Conservation (phyloP, 2,329 filamentous ascomycete genomes). For the Cryphonectria naterciae region DNA sequence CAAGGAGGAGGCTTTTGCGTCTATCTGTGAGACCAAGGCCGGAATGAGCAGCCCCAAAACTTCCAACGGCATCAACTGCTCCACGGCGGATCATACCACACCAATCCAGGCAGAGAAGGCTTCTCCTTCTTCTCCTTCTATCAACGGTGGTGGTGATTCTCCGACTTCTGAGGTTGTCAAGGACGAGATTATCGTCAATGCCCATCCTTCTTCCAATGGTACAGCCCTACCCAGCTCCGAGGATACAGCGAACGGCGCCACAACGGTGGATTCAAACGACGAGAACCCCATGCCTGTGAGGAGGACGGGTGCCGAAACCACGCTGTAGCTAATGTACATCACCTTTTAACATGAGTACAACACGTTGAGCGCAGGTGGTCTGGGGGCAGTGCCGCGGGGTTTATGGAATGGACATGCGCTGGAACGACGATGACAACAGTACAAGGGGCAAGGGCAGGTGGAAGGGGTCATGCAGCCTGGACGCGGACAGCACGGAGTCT, state of each 20-base stretch:
- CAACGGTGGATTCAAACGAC: background rate
- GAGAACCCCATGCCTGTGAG: background rate
- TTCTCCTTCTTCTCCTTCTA: background rate
- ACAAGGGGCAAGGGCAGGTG: background rate
- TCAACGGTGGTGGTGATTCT: background rate
- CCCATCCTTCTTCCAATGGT: background rate
- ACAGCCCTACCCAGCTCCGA: background rate
- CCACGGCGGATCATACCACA: constrained; percentile 1
- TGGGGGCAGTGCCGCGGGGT: background rate
- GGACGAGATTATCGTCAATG: background rate
- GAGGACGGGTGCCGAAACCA: background rate
- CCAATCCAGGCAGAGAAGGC: background rate
- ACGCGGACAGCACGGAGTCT: background rate
- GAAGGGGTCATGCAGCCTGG: background rate
- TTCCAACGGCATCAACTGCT: background rate
- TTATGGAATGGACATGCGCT: background rate
- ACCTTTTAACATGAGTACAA: background rate
- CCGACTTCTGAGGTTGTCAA: background rate
- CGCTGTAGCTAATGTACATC: background rate
- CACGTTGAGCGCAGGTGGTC: background rate
- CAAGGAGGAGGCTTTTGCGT: background rate
- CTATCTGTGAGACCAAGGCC: background rate
- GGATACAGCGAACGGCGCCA: background rate
- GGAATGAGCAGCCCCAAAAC: background rate
- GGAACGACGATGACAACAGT: background rate